Base-by-base conservation (phyloP, 2,329 filamentous ascomycete genomes). In the Talaromyces piceae region DNA sequence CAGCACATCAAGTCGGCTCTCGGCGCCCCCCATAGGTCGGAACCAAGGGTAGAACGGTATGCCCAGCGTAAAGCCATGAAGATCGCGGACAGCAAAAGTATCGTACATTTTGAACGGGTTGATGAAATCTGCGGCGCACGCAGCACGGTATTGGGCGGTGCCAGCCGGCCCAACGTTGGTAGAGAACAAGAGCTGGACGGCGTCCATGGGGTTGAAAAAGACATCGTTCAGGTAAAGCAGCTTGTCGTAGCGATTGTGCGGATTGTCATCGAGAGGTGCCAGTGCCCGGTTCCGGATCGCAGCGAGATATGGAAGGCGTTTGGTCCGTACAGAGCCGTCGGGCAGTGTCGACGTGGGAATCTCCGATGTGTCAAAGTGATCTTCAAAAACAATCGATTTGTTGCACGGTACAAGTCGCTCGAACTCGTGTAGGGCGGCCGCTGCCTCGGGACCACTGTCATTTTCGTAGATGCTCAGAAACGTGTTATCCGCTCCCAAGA, bases 101-200 rank as follows among this genome's bases (percentile, higher is more conserved):
- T 91, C 87, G 65, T 91, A 90, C 62, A 86, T 87, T 56, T 86
- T 83, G 67, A 88, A 82, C 0, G 84, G 81, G 56, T 82, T 81
- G 61, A 83, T 81, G 61, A 85, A 89, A 69, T 91, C 87, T n/a
- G 87, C 75, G 1, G 84, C 84, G 61, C 87, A 90, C 2, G 83
- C 84, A 3, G 85, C 82, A 9, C 84, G 78, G 61, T 89, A 90
- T 45, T 74, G 70, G 0, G 78, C 61, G 20, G 68, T 65, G 9
- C 83, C 84, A 26, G 75, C 67, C 6, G 71, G 64, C 50, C 77
- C 72, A 18, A 71, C 65, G 56, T 83, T 80, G 4, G 80, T 83
- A 2, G 79, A 79, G 59, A 76, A 87, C 7, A 90, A 71, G 5
- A 83, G 70, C 54, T 83, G 79, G 5, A 76, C 70, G 3, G 77